Evolutionary conservation across 2,329 filamentous ascomycete genomes (phyloP).

Genomic region (Aureobasidium sp.): DNA sequence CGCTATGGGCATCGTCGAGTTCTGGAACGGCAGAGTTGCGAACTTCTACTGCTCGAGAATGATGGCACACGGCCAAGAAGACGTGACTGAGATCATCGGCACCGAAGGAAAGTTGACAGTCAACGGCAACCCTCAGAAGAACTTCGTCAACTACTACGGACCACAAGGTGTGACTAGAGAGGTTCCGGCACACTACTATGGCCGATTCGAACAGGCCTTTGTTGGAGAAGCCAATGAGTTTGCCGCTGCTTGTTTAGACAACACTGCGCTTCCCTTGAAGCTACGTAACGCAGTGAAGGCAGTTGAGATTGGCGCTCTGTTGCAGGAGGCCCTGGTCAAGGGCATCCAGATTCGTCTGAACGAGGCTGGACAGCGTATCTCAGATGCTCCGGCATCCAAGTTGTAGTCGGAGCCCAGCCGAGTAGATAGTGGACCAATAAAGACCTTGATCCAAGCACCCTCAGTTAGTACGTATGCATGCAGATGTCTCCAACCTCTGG

Average conservation of each 20-base stretch:
- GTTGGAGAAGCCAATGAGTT: constrained; percentile 14
- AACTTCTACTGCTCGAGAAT: constrained; percentile 38
- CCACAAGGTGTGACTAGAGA: constrained; percentile 9
- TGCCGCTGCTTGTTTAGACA: constrained; percentile 9
- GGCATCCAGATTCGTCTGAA: constrained; percentile 12
- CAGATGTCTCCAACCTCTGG: neutral
- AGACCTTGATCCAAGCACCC: no score
- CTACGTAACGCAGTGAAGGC: constrained; percentile 9
- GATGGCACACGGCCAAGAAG: constrained; percentile 35
- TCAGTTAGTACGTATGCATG: neutral
- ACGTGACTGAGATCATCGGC: constrained; percentile 35
- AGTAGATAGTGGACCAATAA: neutral
- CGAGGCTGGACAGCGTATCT: constrained; percentile 12
- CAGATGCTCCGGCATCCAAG: neutral
- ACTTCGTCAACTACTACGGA: constrained; percentile 10
- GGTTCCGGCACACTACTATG: constrained; percentile 13
- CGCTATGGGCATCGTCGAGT: constrained; percentile 37
- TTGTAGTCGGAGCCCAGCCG: neutral
- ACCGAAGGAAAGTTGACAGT: constrained; percentile 31
- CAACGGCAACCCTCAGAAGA: constrained; percentile 11
- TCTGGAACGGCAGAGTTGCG: constrained; percentile 35
- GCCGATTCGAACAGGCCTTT: constrained; percentile 13
- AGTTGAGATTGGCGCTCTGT: constrained; percentile 11
- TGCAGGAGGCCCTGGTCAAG: constrained; percentile 13
- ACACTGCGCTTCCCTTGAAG: constrained; percentile 7